These are phyloP conservation scores for Yamadazyma tumulicola DNA, from an alignment of 805 yeast genomes.

Conservation along the genomic window DNA sequence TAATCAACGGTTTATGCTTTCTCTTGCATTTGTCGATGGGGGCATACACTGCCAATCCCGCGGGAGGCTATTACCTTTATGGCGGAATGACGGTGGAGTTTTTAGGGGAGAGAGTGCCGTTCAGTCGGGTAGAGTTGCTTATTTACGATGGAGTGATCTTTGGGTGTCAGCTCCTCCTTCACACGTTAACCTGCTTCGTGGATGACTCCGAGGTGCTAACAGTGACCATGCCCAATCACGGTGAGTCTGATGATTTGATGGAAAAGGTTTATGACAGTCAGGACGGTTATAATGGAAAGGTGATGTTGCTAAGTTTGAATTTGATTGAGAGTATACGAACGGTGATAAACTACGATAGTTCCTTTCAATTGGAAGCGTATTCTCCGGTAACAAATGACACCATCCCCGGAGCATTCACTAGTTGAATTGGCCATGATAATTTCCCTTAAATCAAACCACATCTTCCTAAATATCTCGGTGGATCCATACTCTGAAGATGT, in stretches of 20 bases:
- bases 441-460: too few relatives aligned
- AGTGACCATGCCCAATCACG: slow-evolving; percentile 1
- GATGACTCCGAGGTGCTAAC: slow-evolving; percentile 29
- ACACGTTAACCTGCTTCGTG: slow-evolving; percentile 28
- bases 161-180: slow-evolving; percentile 27
- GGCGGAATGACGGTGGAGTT: slow-evolving; percentile 37
- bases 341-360: slow-evolving; percentile 7
- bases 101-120: slow-evolving; percentile 36
- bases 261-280: slow-evolving; percentile 18
- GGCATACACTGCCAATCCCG: slow-evolving; percentile 12
- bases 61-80: slow-evolving; percentile 20
- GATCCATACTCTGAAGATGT: too few relatives aligned
- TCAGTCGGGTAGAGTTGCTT: slow-evolving; percentile 21
- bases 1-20: slow-evolving; percentile 21
- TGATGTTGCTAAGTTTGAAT: slow-evolving; percentile 26
- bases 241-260: slow-evolving; percentile 4
- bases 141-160: slow-evolving; percentile 24
- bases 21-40: slow-evolving; percentile 28
- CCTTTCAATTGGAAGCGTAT: slow-evolving; percentile 1
- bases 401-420: slow-evolving; percentile 9
- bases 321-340: slow-evolving; percentile 7
- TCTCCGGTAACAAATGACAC: background rate
- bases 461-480: too few relatives aligned
- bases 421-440: too few relatives aligned
- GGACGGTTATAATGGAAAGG: slow-evolving; percentile 42